These are phyloP conservation scores for Ormosia emarginata DNA, from an alignment of 306 rosid genomes.

Conservation along the genomic window DNA sequence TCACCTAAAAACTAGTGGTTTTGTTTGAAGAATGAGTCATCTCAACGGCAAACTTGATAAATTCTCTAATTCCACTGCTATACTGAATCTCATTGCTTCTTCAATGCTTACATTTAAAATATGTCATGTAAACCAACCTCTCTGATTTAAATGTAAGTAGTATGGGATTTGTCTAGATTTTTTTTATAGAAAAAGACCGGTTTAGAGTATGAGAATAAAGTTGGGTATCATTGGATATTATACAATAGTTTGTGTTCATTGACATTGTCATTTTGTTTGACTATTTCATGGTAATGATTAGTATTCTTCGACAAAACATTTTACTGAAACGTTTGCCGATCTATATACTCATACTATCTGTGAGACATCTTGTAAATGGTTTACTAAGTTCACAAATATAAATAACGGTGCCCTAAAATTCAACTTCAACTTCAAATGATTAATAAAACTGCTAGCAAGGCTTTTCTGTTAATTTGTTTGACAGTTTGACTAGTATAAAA, in stretches of 20 bases:
- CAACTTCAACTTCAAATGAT: neutral
- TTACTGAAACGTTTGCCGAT: neutral
- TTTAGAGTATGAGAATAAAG: neutral
- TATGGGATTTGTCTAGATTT: neutral
- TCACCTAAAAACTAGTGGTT: neutral
- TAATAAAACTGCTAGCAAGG: neutral
- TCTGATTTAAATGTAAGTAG: neutral
- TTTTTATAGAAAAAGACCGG: neutral
- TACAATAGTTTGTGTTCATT: neutral
- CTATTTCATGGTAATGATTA: neutral
- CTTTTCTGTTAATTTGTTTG: neutral
- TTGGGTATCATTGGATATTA: neutral
- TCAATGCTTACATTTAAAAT: neutral
- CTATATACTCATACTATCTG: neutral
- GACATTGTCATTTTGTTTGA: neutral
- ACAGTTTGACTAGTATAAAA: neutral
- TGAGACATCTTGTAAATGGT: neutral
- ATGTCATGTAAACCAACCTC: neutral
- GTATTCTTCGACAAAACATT: neutral
- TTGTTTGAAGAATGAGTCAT: neutral
- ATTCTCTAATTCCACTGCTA: neutral
- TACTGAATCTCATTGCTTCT: no score
- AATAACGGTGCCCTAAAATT: neutral
- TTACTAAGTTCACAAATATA: neutral
- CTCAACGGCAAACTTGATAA: neutral